phyloP scores from a whole-genome alignment of 192 early-diverging fungal genomes.

The Ambispora gerdemannii region DNA sequence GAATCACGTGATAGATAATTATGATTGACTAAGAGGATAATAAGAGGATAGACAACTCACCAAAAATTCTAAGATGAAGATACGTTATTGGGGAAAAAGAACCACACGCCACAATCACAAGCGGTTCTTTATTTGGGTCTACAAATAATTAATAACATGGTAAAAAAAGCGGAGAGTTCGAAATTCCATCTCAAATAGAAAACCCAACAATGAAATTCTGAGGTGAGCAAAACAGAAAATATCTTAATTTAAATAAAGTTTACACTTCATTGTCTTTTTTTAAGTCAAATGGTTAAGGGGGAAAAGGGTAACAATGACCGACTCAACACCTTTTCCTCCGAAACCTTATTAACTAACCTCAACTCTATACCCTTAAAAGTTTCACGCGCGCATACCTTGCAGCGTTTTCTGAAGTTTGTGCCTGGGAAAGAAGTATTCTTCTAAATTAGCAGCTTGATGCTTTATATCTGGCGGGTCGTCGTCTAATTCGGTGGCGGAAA shows the following conservation, averaged over 20 bases:
- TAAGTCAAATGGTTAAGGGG: background rate
- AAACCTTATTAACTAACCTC: no score
- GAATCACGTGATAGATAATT: no score
- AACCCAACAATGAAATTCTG: no score
- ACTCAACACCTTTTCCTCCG: no score
- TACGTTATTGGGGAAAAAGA: slow-evolving; percentile 97
- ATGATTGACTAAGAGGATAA: no score
- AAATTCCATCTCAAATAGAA: no score
- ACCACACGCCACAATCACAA: slow-evolving; percentile 94
- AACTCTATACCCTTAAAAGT: no score
- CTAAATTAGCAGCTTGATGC: background rate
- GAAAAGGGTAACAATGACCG: background rate
- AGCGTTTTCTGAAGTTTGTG: slow-evolving; percentile 9
- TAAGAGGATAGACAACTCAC: slow-evolving; percentile 50
- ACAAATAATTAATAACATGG: background rate
- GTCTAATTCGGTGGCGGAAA: slow-evolving; percentile 23
- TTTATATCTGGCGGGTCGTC: slow-evolving; percentile 13
- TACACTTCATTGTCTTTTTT: background rate
- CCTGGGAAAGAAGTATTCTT: slow-evolving; percentile 27
- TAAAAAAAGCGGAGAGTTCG: background rate
- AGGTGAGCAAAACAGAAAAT: no score
- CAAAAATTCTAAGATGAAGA: slow-evolving; percentile 98
- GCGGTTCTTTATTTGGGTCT: slow-evolving; percentile 71
- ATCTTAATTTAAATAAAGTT: background rate
- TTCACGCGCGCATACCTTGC: background rate